Base-by-base conservation (phyloP, 805 yeast genomes). In the Tetrapisispora taiwanensis region DNA sequence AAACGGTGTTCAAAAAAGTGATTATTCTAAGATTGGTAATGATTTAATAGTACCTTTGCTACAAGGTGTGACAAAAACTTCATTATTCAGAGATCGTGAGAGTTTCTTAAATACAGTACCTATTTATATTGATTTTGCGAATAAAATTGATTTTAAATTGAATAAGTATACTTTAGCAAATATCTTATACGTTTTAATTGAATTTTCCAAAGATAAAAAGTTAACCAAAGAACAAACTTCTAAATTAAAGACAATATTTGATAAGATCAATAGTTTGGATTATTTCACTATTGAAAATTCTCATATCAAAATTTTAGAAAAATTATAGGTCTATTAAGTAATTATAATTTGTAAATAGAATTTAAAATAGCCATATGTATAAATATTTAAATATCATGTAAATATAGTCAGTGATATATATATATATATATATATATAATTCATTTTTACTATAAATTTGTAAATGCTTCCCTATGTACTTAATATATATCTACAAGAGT, bases 11-110 rank as follows among this genome's bases (percentile, higher is more conserved):
- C 17, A 17, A 22, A 10, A 17, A 10, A 35, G 14, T 4, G 5
- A 39, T 34, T 24, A 47, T 40, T 12, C 39, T 37, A 20, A 43
- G 27, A 31, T 42, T 36, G 41, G 41, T 15, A 37, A 32, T 14
- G 15, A 26, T 2, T 15, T 54, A 10, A 32, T 56, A 17, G 52
- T 53, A 38, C 53, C 59, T 10, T 42, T 51, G 41, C 40, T 56
- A 10, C 36, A 39, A 17, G 61, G 62, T 56, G 12, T 37, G 8
- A 22, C 30, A 2, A 31, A 26, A n/a, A n/a, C 32, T n/a, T 5
- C 22, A 4, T 3, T 13, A 8, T 14, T 9, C 14, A 10, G 14
- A 13, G n/a, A 26, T 9, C 30, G 26, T 24, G 18, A 7, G 1
- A 13, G 6, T 12, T 32, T 15, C 6, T 2, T 39, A 10, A n/a